phyloP scores from a whole-genome alignment of 106 monocot genomes.

The Allium fistulosum region DNA sequence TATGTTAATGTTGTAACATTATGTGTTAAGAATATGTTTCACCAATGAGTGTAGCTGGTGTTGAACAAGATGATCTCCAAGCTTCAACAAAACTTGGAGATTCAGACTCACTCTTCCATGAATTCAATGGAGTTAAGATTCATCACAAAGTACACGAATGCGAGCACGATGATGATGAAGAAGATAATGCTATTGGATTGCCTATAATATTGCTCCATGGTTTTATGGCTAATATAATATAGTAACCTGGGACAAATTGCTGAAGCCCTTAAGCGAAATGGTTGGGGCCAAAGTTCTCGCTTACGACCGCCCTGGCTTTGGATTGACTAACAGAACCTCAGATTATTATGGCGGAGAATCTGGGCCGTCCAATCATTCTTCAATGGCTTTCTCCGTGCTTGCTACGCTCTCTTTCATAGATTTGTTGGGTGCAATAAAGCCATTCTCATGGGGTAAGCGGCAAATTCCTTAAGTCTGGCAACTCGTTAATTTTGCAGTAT shows the following conservation, averaged over 20 bases:
- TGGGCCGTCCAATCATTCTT: slow-evolving; percentile 48
- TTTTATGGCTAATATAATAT: slow-evolving; percentile 70
- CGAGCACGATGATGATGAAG: neutral
- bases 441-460: slow-evolving; percentile 60
- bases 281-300: slow-evolving; percentile 75
- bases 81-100: slow-evolving; percentile 58
- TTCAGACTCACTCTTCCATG: slow-evolving; percentile 62
- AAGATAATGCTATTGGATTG: slow-evolving; percentile 9
- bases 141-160: slow-evolving; percentile 72
- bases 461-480: too few species aligned
- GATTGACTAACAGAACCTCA: slow-evolving; percentile 51
- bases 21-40: too few species aligned
- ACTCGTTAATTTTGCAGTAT: too few species aligned
- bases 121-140: slow-evolving; percentile 58
- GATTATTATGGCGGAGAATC: neutral
- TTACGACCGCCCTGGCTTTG: slow-evolving; percentile 87
- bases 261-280: slow-evolving; percentile 55
- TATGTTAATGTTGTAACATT: too few species aligned
- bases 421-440: slow-evolving; percentile 49
- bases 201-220: slow-evolving; percentile 81
- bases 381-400: slow-evolving; percentile 70
- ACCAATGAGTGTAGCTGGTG: slow-evolving; percentile 38
- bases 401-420: slow-evolving; percentile 69
- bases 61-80: slow-evolving; percentile 70
- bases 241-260: slow-evolving; percentile 46